These are phyloP conservation scores for Talaromyces sp. DNA, from an alignment of 2,329 filamentous ascomycete species.

Conservation along the genomic window DNA sequence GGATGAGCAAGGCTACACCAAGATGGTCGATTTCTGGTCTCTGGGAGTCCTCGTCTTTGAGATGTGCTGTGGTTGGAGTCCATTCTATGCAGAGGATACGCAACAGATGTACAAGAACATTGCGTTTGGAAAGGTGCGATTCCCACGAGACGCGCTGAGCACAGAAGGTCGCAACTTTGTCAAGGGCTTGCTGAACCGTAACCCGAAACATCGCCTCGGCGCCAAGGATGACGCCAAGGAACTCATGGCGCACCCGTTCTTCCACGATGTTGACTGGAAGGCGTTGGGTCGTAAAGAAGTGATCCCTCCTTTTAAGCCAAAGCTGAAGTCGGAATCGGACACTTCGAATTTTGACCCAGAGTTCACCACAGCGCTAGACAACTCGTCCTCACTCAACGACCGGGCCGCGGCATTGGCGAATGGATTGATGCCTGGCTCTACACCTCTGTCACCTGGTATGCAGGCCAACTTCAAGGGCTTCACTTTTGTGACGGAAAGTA, in stretches of 20 bases:
- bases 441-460: slow-evolving; percentile 87
- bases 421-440: slow-evolving; percentile 77
- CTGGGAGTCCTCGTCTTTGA: slow-evolving; percentile 96
- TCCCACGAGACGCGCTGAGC: slow-evolving; percentile 89
- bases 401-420: slow-evolving; percentile 80
- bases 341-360: slow-evolving; percentile 98
- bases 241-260: slow-evolving; percentile 91
- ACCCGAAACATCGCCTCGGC: slow-evolving; percentile 90
- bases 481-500: slow-evolving; percentile 97
- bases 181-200: slow-evolving; percentile 93
- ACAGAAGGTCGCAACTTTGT: slow-evolving; percentile 96
- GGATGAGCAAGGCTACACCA: slow-evolving; percentile 95
- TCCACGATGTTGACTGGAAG: slow-evolving; percentile 89
- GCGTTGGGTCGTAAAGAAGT: slow-evolving; percentile 84
- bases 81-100: slow-evolving; percentile 97
- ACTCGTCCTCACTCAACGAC: slow-evolving; percentile 82
- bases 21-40: slow-evolving; percentile 99
- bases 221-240: slow-evolving; percentile 89
- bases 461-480: slow-evolving; percentile 98
- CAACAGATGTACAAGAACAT: slow-evolving; percentile 99
- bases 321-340: slow-evolving; percentile 90
- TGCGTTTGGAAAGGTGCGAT: slow-evolving; percentile 95
- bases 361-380: slow-evolving; percentile 90
- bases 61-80: slow-evolving; percentile 99
- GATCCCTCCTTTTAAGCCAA: slow-evolving; percentile 94